These are phyloP conservation scores for Aaosphaeria arxii DNA, from an alignment of 2,329 filamentous ascomycete species.

Conservation along the genomic window DNA sequence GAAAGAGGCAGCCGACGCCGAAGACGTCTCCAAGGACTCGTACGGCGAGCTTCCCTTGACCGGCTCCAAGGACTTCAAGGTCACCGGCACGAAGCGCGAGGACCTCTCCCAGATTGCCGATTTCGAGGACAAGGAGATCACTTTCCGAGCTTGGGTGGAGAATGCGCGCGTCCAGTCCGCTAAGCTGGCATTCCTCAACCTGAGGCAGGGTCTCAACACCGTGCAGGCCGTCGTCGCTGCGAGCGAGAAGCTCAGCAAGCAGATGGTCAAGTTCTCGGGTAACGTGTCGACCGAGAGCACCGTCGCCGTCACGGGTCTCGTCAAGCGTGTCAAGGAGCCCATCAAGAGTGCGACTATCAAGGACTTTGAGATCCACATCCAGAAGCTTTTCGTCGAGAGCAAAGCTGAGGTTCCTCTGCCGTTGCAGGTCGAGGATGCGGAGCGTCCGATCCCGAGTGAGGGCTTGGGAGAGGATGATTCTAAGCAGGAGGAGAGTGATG, in stretches of 20 bases:
- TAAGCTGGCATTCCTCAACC: conserved; percentile 87
- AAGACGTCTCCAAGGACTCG: conserved; percentile 67
- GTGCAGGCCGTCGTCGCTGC: conserved; percentile 78
- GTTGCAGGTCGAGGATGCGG: conserved; percentile 56
- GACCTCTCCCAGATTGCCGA: conserved; percentile 50
- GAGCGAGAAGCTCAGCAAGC: conserved; percentile 63
- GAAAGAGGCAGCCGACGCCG: conserved; percentile 65
- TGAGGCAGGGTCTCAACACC: conserved; percentile 71
- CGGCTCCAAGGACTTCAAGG: conserved; percentile 51
- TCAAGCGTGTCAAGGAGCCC: conserved; percentile 79
- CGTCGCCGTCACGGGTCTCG: conserved; percentile 73
- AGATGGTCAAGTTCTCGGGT: conserved; percentile 92
- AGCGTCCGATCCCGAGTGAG: conserved; percentile 47
- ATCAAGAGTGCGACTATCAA: conserved; percentile 84
- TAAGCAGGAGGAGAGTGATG: conserved; percentile 52
- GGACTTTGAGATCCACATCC: conserved; percentile 82
- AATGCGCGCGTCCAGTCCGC: conserved; percentile 85
- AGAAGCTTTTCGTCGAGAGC: conserved; percentile 77
- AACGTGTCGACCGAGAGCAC: conserved; percentile 76
- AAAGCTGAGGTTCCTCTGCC: conserved; percentile 59
- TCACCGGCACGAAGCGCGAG: conserved; percentile 55
- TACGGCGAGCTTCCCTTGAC: conserved; percentile 70
- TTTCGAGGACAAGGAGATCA: conserved; percentile 52
- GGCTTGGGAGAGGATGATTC: conserved; percentile 48
- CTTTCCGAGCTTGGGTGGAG: conserved; percentile 77